Evolutionary conservation across 495 filamentous ascomycete species (phyloP).

Genomic region (Neurospora sp.): DNA sequence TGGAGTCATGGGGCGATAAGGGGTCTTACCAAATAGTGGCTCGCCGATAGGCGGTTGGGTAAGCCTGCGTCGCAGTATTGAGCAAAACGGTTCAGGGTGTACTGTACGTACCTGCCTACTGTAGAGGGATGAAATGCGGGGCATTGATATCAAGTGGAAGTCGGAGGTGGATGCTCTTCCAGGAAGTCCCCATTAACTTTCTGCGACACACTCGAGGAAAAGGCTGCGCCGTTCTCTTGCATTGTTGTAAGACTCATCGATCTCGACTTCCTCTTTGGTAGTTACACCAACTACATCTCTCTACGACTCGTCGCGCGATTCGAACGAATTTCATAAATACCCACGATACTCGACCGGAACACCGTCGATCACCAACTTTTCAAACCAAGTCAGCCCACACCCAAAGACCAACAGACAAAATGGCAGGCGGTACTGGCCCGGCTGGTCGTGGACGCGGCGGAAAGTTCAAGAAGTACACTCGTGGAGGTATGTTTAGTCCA

Average conservation of each 20-base stretch:
- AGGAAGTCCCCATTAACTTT: background rate
- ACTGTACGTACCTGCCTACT: background rate
- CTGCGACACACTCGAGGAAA: background rate
- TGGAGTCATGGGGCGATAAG: background rate
- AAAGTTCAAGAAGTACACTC: constrained; percentile 87
- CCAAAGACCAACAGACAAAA: constrained; percentile 20
- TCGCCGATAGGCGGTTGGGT: background rate
- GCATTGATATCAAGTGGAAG: background rate
- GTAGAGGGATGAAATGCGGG: background rate
- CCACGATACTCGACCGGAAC: background rate
- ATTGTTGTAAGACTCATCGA: background rate
- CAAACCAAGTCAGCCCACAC: background rate
- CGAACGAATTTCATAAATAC: background rate
- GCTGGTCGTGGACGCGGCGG: constrained; percentile 65
- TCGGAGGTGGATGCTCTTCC: background rate
- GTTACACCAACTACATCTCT: background rate
- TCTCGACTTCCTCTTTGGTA: constrained; percentile 2
- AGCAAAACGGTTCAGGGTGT: too few species aligned
- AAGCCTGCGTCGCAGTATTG: background rate
- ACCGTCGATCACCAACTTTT: constrained; percentile 5
- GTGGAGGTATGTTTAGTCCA: constrained; percentile 58
- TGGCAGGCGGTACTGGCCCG: constrained; percentile 48
- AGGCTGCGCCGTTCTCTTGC: background rate
- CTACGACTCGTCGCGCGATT: constrained; percentile 6
- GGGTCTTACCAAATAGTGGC: constrained; percentile 3